Base-by-base conservation (phyloP, 2,329 filamentous ascomycete species). In the Colletotrichum magnum region DNA sequence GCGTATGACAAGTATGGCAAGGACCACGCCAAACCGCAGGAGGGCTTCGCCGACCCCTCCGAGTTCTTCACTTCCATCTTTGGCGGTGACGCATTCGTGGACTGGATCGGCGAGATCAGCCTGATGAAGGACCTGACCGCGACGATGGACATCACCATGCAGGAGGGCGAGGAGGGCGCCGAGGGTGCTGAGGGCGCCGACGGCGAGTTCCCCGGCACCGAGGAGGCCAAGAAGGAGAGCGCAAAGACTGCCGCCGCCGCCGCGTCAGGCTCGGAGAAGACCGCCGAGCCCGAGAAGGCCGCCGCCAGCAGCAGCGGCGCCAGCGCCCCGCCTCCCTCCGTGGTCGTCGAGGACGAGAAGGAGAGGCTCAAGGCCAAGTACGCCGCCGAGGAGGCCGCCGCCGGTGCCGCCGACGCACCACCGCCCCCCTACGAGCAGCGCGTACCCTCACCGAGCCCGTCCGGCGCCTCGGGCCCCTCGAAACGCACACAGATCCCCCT, bases 41-140 rank as follows among this genome's bases (percentile, higher is more conserved):
- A 94, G 76, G 96, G 96, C 71, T 99, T 99, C 80, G 93, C 93
- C 85, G 96, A 99, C 80, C 96, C 96, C 1, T 89, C 94, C 72
- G 96, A 99, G 82, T 99, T 99, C 88, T 99, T 99, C 84, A 93
- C 93, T 76, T 97, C 95, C 86, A 99, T 99, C 75, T 99, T 99
- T 78, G 96, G 96, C 74, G 96, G 96, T 70, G 95, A 98, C 75
- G 94, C 95, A 13, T 99, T 99, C 77, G 87, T 92, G 70, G 95
- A 99, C 84, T 94, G 96, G 87, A 98, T 99, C 77, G 96, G 96
- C 74, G 96, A 99, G 86, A 97, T 99, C 75, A 96, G 94, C 58
- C 89, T 99, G 67, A 98, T 99, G 93, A 98, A 98, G 85, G 96
- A 99, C 77, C 87, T 99, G 63, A 98, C 95, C 18, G 94, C 94